Evolutionary conservation across 169 alveolate genomes (phyloP), one percentile per base, ranked within the genome.

Genomic region (Miamiensis avidus): DNA sequence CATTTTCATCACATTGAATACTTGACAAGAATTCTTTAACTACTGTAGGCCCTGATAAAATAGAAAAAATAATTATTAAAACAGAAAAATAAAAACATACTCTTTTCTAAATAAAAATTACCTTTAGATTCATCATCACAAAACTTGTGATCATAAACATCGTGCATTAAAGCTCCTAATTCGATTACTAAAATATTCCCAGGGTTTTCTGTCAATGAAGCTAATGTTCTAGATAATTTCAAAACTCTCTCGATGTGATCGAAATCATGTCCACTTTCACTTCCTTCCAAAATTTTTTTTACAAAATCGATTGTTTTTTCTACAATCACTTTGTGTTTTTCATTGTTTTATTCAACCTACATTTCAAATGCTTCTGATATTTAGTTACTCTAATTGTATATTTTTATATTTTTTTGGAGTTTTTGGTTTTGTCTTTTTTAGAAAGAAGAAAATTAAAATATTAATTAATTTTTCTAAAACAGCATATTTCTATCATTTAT

Each of bases 101-200:
- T n/a, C n/a, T n/a, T n/a, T n/a, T n/a, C n/a, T n/a, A n/a, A n/a
- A n/a, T n/a, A n/a, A n/a, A n/a, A n/a, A 49, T 49, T 49, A 49
- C 69, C 87, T 64, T 89, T 82, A 28, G 84, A 91, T 31, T 84
- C 89, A 20, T 88, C 89, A 73, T 81, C 81, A 82, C 85, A 75
- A 32, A 90, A 79, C 84, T 90, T 90, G 34, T 88, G 84, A 79
- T 90, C 94, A 76, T 88, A 91, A 33, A 90, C 88, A 85, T 90
- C 94, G 82, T 90, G 94, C 30, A 90, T 84, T 28, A 90, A 34
- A 26, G 94, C 92, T 72, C 91, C 87, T 30, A 90, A 82, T 79
- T 82, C 78, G 49, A 90, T 86, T 64, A 90, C 82, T 75, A 87
- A 79, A 75, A 79, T 30, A 65, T 87, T 87, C 76, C 84, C 76